A percentile compares a stretch with the other conserved stretches of the same genome.
phyloP scores from a whole-genome alignment of 1,284 basidiomycete species.

The Ustilago esculenta region DNA sequence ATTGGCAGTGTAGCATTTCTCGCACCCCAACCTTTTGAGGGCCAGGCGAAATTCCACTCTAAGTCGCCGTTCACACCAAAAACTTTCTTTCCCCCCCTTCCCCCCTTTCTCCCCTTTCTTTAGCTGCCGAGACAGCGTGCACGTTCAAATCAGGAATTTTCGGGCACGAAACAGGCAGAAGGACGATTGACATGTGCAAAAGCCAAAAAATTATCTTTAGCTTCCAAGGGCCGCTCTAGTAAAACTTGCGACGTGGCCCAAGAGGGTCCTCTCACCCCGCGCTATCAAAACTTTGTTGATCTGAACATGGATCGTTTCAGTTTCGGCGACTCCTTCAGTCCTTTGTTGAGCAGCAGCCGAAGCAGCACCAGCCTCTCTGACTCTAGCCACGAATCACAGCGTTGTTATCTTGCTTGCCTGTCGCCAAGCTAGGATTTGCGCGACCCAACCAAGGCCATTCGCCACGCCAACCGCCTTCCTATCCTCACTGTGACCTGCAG shows the following conservation, averaged over 20 bases:
- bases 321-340: slow-evolving; percentile 1
- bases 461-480: no score
- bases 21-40: slow-evolving; percentile 2
- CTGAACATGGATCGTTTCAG: background rate
- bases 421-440: no score
- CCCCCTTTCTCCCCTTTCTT: background rate
- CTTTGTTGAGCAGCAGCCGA: background rate
- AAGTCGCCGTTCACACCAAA: no score
- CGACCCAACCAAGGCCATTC: no score
- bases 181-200: slow-evolving; percentile 1
- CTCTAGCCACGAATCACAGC: no score
- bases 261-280: background rate
- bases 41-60: background rate
- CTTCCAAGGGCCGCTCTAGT: background rate
- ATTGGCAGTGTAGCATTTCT: slow-evolving; percentile 4
- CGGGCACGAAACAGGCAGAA: background rate
- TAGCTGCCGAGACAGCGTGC: background rate
- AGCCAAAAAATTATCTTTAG: background rate
- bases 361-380: no score
- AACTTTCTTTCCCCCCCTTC: background rate
- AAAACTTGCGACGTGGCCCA: no score
- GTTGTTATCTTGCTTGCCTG: no score
- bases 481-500: no score
- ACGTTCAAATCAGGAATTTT: background rate
- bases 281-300: background rate